Base-by-base conservation (phyloP, 768 basidiomycete genomes). In the Boletus pseudo-olivaceus region DNA sequence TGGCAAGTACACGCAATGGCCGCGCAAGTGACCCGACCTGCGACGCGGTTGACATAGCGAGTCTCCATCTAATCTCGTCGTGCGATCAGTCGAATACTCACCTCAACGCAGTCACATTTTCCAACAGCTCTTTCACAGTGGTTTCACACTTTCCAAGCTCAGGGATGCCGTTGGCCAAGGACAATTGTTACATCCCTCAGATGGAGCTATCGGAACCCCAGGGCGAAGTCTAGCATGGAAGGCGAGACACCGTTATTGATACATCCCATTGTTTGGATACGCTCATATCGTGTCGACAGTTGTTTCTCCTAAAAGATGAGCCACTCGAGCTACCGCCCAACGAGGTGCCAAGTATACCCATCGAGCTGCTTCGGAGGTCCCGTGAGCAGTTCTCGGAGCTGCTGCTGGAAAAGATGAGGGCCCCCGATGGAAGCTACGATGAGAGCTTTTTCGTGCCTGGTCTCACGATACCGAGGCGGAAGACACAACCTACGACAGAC, bases 141-240 rank as follows among this genome's bases (percentile, higher is more conserved):
- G 80, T 34, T 65, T 67, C 40, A 78, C 81, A 47, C 73, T 86
- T 30, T 78, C 83, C 41, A 87, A 85, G 68, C 70, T 89, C 57
- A 83, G 81, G 67, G 87, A 93, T 67, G 76, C 79, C 34, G 79
- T 83, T 11, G 71, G 88, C 15, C 77, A 79, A 54, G 84, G 84
- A 62, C 79, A 81, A 15, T 67, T 92, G 17, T 80, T 85, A 58
- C 65, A 69, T 47, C 62, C 72, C 26, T 66, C 73, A 5, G 71
- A 76, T 51, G 72, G 69, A 51, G 65, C 71, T 3, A 66, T 76
- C 33, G 82, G 79, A 45, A 74, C 88, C 8, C 70, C 81, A 53
- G 91, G 91, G n/a, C 77, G 91, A 62, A 91, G 90, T 69, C 70
- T 93, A 53, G 84, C 83, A 48, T 93, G 91, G 91, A 93, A 93